Conservation (phyloP, 768 basidiomycete species). For the Macrolepiota fuliginosa region DNA sequence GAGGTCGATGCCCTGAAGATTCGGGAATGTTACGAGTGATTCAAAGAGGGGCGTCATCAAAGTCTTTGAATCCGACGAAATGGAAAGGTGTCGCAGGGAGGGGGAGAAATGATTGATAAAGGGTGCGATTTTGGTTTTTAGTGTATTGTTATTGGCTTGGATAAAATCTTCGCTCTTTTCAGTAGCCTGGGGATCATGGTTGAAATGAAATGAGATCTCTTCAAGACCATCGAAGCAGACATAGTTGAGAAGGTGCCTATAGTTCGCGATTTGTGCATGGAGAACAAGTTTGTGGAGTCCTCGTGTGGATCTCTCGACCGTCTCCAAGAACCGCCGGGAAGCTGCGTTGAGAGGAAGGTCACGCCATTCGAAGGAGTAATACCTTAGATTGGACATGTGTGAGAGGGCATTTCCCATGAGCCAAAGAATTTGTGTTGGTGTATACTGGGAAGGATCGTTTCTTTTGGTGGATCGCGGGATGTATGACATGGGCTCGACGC, state of each 20-base stretch:
- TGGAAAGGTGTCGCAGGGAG: conserved; percentile 26
- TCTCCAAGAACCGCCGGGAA: background rate
- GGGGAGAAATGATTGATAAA: background rate
- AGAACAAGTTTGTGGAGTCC: background rate
- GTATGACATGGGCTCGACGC: background rate
- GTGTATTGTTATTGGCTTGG: background rate
- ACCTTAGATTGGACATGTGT: background rate
- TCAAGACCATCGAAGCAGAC: background rate
- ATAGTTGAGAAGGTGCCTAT: background rate
- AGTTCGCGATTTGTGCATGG: background rate
- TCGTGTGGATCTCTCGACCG: background rate
- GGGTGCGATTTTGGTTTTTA: background rate
- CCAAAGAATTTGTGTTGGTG: background rate
- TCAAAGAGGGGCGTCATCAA: conserved; percentile 19
- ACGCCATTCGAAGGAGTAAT: conserved; percentile 4
- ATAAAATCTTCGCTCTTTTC: background rate
- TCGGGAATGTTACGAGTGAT: conserved; percentile 17
- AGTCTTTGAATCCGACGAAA: conserved; percentile 27
- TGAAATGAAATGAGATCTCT: background rate
- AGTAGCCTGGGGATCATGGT: background rate
- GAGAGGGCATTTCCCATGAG: background rate
- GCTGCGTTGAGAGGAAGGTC: background rate
- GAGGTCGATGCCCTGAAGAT: background rate
- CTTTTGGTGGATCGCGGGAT: background rate
- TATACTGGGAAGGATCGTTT: background rate